Evolutionary conservation across 2,329 filamentous ascomycete genomes (phyloP).

Genomic region (Sarocladiaceae sp.): DNA sequence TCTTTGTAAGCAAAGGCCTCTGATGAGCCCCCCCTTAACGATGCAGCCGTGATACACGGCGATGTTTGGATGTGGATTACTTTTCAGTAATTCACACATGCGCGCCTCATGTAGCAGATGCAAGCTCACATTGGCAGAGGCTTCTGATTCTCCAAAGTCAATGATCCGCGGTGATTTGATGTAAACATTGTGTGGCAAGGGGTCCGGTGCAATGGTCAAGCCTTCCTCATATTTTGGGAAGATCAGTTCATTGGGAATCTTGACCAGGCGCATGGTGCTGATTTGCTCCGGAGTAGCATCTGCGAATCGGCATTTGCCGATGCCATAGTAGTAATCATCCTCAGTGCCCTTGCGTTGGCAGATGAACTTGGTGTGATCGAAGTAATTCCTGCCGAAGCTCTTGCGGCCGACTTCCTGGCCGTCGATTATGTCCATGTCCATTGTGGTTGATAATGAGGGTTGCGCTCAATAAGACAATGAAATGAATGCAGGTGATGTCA

Average conservation of each 20-base stretch:
- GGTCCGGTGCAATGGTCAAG: neutral
- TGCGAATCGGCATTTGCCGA: neutral
- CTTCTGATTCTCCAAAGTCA: neutral
- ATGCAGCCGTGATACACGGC: constrained; percentile 8
- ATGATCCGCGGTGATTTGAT: constrained; percentile 4
- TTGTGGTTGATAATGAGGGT: too few species aligned
- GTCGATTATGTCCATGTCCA: constrained; percentile 8
- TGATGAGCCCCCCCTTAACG: constrained; percentile 3
- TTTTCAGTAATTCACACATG: constrained; percentile 4
- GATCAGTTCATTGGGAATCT: constrained; percentile 6
- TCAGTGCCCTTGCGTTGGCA: constrained; percentile 1
- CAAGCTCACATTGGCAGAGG: neutral
- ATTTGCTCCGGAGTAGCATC: neutral
- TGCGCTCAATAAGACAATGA: neutral
- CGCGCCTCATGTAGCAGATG: neutral
- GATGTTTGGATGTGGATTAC: constrained; percentile 1
- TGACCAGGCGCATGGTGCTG: neutral
- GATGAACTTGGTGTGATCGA: constrained; percentile 9
- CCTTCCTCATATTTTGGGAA: constrained; percentile 3
- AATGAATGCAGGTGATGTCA: too few species aligned
- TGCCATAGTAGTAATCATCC: constrained; percentile 6
- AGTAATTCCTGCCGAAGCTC: constrained; percentile 1
- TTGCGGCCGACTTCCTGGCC: neutral
- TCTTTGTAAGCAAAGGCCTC: neutral
- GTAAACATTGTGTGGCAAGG: constrained; percentile 7